Percentiles rank a stretch among this genome's conserved stretches.
These are phyloP conservation scores for Daedalea quercina DNA, from an alignment of 768 basidiomycete genomes.

Conservation along the genomic window DNA sequence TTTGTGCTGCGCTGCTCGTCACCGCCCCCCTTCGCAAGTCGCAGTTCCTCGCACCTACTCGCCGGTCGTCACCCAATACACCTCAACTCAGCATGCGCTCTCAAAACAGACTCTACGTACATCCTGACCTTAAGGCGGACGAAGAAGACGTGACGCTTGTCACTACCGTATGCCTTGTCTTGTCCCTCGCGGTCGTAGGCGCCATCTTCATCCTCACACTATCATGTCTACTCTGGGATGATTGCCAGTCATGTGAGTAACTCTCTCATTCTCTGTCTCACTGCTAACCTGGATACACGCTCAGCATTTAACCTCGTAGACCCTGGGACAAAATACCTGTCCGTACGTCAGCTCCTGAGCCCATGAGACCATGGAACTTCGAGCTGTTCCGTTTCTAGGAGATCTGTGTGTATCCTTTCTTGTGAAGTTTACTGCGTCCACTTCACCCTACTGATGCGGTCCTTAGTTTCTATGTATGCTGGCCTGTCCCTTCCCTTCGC, in stretches of 20 bases:
- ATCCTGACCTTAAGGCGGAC: slow-evolving; percentile 16
- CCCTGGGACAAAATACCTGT: background rate
- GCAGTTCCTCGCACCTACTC: too few relatives aligned
- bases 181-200: slow-evolving; percentile 13
- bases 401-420: too few relatives aligned
- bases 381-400: background rate
- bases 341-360: slow-evolving; percentile 8
- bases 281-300: background rate
- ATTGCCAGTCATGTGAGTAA: slow-evolving; percentile 17
- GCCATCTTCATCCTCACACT: slow-evolving; percentile 18
- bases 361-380: background rate
- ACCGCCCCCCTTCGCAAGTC: too few relatives aligned
- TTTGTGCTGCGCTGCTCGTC: too few relatives aligned
- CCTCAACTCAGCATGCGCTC: slow-evolving; percentile 9
- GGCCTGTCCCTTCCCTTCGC: too few relatives aligned
- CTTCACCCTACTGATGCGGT: too few relatives aligned
- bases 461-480: too few relatives aligned
- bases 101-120: slow-evolving; percentile 15
- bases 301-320: background rate
- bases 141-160: slow-evolving; percentile 18
- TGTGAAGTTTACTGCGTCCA: too few relatives aligned
- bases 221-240: slow-evolving; percentile 18
- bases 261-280: background rate
- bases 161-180: slow-evolving; percentile 21
- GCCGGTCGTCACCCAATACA: background rate